A percentile compares a stretch with the other conserved stretches of the same genome.
phyloP scores from a whole-genome alignment of 768 basidiomycete species.

The Leucosporidium creatinivorum region DNA sequence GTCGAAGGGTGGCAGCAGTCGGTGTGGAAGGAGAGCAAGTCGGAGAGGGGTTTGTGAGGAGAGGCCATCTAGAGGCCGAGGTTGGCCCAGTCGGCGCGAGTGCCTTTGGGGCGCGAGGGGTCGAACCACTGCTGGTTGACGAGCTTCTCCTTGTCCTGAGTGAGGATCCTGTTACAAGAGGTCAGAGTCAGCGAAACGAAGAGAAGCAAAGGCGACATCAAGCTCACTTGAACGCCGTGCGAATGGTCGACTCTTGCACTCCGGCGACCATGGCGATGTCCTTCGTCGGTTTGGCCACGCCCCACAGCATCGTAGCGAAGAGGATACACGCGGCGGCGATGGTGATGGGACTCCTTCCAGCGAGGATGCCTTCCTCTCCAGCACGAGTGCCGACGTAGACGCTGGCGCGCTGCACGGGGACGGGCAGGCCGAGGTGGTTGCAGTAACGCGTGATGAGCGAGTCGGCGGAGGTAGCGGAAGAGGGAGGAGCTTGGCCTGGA shows the following conservation, averaged over 20 bases:
- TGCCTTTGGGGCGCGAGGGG: neutral
- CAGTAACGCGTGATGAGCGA: conserved; percentile 86
- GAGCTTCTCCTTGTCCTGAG: conserved; percentile 14
- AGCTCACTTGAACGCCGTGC: conserved; percentile 63
- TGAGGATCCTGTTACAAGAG: conserved; percentile 12
- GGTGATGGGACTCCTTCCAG: conserved; percentile 92
- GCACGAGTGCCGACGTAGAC: conserved; percentile 73
- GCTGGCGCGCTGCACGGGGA: conserved; percentile 74
- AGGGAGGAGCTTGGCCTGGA: conserved; percentile 38
- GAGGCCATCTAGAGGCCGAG: neutral
- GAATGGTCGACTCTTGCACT: conserved; percentile 92
- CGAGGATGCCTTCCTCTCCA: conserved; percentile 76
- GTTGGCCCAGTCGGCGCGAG: conserved; percentile 14
- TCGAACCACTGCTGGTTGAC: conserved; percentile 29
- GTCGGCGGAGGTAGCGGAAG: conserved; percentile 55
- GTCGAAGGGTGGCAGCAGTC: neutral
- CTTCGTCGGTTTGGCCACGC: conserved; percentile 62
- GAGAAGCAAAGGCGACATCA: neutral
- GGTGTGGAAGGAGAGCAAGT: neutral
- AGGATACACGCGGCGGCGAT: conserved; percentile 96
- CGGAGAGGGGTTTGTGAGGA: neutral
- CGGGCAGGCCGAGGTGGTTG: conserved; percentile 78
- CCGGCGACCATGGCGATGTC: conserved; percentile 88
- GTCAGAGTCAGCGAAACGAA: neutral
- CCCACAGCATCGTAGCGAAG: conserved; percentile 79